phyloP scores from a whole-genome alignment of 306 rosid species.

The Begonia masoniana region DNA sequence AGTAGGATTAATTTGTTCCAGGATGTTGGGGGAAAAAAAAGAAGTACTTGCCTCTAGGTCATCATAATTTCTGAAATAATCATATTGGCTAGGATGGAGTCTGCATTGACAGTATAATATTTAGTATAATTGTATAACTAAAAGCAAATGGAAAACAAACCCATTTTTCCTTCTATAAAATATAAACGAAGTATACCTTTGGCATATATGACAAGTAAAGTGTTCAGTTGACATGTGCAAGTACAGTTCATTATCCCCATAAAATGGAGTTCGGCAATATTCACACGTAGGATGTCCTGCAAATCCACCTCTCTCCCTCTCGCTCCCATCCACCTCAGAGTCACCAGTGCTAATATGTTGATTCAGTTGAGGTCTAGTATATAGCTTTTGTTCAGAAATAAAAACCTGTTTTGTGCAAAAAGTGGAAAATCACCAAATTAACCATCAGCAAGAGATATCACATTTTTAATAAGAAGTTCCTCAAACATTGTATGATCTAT shows the following conservation, averaged over 20 bases:
- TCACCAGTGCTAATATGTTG: slow-evolving; percentile 75
- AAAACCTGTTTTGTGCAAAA: slow-evolving; percentile 36
- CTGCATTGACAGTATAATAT: slow-evolving; percentile 27
- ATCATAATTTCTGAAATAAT: slow-evolving; percentile 78
- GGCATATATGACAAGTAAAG: slow-evolving; percentile 90
- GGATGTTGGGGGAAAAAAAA: neutral
- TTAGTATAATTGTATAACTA: too few relatives aligned
- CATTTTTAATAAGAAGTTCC: too few relatives aligned
- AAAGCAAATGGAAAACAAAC: neutral
- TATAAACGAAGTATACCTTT: slow-evolving; percentile 33
- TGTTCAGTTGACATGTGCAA: slow-evolving; percentile 90
- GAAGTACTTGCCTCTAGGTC: slow-evolving; percentile 77
- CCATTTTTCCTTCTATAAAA: neutral
- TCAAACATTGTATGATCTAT: too few relatives aligned
- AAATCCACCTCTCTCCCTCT: slow-evolving; percentile 97
- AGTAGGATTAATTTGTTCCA: neutral
- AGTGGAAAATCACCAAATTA: neutral
- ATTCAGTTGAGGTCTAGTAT: slow-evolving; percentile 65
- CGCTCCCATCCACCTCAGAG: slow-evolving; percentile 93
- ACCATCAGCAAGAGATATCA: neutral
- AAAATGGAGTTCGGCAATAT: slow-evolving; percentile 73
- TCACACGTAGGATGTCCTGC: slow-evolving; percentile 94
- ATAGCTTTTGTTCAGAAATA: slow-evolving; percentile 91
- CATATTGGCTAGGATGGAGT: slow-evolving; percentile 80
- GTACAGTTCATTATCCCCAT: slow-evolving; percentile 86